Percentiles rank a stretch among this genome's conserved stretches.
Conservation (phyloP, 2,329 filamentous ascomycete genomes). For the Rhytidhysteron rufulum region DNA sequence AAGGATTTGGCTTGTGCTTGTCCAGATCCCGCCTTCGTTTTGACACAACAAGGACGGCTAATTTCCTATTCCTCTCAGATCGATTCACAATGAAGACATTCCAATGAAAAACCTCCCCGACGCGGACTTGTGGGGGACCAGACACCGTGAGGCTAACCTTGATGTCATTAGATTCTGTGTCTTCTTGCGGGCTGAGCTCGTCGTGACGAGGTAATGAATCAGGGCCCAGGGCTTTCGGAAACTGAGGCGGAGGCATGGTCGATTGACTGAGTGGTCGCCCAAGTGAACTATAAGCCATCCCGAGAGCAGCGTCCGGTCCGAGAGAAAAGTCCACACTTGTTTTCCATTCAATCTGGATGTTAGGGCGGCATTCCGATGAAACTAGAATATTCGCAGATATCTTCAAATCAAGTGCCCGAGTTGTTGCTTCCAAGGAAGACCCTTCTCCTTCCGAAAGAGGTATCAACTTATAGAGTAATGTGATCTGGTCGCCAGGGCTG, state of each 20-base stretch:
- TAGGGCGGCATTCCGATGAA: conserved; percentile 57
- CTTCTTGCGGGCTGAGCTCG: conserved; percentile 13
- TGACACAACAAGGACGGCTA: conserved; percentile 66
- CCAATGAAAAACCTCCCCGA: conserved; percentile 68
- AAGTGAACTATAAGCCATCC: conserved; percentile 26
- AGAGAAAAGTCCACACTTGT: conserved; percentile 65
- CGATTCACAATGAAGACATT: conserved; percentile 74
- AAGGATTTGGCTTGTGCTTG: conserved; percentile 40
- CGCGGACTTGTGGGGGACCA: conserved; percentile 56
- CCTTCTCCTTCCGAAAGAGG: conserved; percentile 40
- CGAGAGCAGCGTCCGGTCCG: conserved; percentile 38
- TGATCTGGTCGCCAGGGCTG: conserved; percentile 70
- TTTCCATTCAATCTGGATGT: conserved; percentile 64
- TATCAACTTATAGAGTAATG: conserved; percentile 66
- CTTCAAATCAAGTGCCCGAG: conserved; percentile 51
- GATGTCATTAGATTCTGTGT: conserved; percentile 46
- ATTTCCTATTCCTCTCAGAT: conserved; percentile 58
- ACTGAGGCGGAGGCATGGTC: conserved; percentile 21
- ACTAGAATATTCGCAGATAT: conserved; percentile 59
- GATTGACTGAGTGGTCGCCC: background rate
- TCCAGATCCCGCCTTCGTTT: conserved; percentile 54
- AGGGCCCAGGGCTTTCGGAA: conserved; percentile 18
- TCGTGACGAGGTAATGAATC: conserved; percentile 26
- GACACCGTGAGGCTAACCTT: conserved; percentile 74
- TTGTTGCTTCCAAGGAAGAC: conserved; percentile 42